These are phyloP conservation scores for Podospora comata DNA, from an alignment of 495 filamentous ascomycete genomes.

Conservation along the genomic window DNA sequence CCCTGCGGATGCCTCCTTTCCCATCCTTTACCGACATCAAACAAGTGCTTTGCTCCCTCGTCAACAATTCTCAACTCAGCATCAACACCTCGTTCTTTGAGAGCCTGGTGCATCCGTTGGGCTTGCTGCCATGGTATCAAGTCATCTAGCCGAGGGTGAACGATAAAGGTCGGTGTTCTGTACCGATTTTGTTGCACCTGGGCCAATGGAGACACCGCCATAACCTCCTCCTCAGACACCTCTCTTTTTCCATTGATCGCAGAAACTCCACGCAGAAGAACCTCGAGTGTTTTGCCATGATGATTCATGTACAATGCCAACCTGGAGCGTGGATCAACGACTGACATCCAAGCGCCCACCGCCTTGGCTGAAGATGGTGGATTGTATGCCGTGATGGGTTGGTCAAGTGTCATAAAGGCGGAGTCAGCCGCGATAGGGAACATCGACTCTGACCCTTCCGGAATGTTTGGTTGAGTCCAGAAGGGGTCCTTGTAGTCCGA, in stretches of 20 bases:
- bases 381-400: slow-evolving; percentile 3
- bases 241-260: neutral
- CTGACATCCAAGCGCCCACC: neutral
- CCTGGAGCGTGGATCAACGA: neutral
- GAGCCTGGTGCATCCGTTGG: neutral
- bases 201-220: neutral
- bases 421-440: neutral
- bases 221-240: neutral
- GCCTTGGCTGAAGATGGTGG: neutral
- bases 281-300: neutral
- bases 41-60: neutral
- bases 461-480: slow-evolving; percentile 5
- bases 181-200: neutral
- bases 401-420: neutral
- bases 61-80: slow-evolving; percentile 1
- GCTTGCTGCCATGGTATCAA: slow-evolving; percentile 4
- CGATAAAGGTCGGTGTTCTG: neutral
- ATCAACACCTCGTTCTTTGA: neutral
- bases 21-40: slow-evolving; percentile 1
- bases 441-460: neutral
- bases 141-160: neutral
- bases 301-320: slow-evolving; percentile 7
- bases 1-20: neutral
- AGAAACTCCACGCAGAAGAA: neutral
- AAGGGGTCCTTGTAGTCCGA: slow-evolving; percentile 37